Evolutionary conservation across 139 green algal species (phyloP), one percentile per base, ranked within the genome.

Genomic region (Tetraselmis chui): DNA sequence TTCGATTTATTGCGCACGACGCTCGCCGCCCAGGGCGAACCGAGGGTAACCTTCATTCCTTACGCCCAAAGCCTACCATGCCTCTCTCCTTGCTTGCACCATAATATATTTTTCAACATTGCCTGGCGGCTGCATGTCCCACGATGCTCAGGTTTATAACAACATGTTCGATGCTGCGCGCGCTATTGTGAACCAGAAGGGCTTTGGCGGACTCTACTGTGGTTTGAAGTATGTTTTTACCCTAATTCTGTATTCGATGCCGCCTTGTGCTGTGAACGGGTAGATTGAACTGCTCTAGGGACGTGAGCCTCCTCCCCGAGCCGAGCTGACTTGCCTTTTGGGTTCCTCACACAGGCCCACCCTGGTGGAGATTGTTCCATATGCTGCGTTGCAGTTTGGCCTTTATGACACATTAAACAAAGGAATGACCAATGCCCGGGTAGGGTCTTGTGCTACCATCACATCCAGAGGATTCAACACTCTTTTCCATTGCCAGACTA

Each of bases 1-100:
- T 98, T 99, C 85, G 97, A 99, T 88, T 86, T 99, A n/a, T 91
- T 99, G 76, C 88, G 97, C 24, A 99, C 97, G 23, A 97, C 92
- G 0, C 85, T 99, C 59, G 97, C 97, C 32, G 96, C 95, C 0
- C 97, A 99, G 87, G 97, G 97, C 1, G 91, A 97, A 79, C 97
- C 97, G 26, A 95, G 93, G 88, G 93, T 95, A 74, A 27, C 78
- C n/a, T 28, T 11, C 25, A 31, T 24, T 23, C n/a, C 30, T 81
- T 23, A n/a, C n/a, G n/a, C n/a, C n/a, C n/a, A n/a, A n/a, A n/a
- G n/a, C n/a, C n/a, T n/a, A n/a, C n/a, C n/a, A n/a, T n/a, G n/a
- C n/a, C n/a, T n/a, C n/a, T n/a, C n/a, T n/a, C n/a, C n/a, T n/a
- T n/a, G n/a, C n/a, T n/a, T n/a, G n/a, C n/a, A n/a, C n/a, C n/a